These are phyloP conservation scores for Thraustochytrium sp. DNA, from an alignment of 352 stramenopile genomes.

Conservation along the genomic window DNA sequence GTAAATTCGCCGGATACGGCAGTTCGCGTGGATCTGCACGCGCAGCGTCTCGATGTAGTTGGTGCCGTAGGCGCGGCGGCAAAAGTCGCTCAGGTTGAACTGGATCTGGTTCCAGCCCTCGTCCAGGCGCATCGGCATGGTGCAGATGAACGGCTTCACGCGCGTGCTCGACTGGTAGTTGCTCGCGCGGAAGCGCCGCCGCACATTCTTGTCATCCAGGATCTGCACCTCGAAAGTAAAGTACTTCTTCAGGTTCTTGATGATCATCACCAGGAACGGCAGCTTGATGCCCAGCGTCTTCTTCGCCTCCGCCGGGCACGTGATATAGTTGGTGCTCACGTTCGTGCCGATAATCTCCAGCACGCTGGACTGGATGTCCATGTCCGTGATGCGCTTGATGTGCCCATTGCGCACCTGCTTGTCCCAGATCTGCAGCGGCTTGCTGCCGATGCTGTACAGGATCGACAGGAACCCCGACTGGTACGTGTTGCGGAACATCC, in stretches of 20 bases:
- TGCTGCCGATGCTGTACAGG: slow-evolving; percentile 95
- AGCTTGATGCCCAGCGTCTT: slow-evolving; percentile 95
- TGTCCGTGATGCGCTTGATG: slow-evolving; percentile 96
- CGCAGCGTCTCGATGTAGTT: slow-evolving; percentile 96
- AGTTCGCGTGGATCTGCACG: slow-evolving; percentile 96
- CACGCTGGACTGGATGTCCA: slow-evolving; percentile 94
- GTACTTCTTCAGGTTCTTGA: slow-evolving; percentile 98
- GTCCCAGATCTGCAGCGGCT: slow-evolving; percentile 96
- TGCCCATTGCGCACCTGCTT: slow-evolving; percentile 94
- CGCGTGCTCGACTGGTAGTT: slow-evolving; percentile 94
- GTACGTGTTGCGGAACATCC: slow-evolving; percentile 96
- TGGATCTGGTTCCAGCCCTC: slow-evolving; percentile 98
- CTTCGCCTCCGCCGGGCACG: slow-evolving; percentile 83
- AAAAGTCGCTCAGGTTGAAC: slow-evolving; percentile 96
- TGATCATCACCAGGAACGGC: slow-evolving; percentile 96
- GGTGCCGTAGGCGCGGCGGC: slow-evolving; percentile 88
- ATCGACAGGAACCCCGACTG: slow-evolving; percentile 95
- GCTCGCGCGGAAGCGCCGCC: slow-evolving; percentile 78
- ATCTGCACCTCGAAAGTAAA: slow-evolving; percentile 98
- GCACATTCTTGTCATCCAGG: slow-evolving; percentile 94
- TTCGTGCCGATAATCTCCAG: slow-evolving; percentile 98
- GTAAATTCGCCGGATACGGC: slow-evolving; percentile 92
- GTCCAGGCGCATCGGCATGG: slow-evolving; percentile 95
- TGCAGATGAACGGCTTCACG: slow-evolving; percentile 97
- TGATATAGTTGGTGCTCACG: slow-evolving; percentile 95